A percentile compares a stretch with the other conserved stretches of the same genome.
These are phyloP conservation scores for Alternaria dauci DNA, from an alignment of 2,329 filamentous ascomycete species.

Conservation along the genomic window DNA sequence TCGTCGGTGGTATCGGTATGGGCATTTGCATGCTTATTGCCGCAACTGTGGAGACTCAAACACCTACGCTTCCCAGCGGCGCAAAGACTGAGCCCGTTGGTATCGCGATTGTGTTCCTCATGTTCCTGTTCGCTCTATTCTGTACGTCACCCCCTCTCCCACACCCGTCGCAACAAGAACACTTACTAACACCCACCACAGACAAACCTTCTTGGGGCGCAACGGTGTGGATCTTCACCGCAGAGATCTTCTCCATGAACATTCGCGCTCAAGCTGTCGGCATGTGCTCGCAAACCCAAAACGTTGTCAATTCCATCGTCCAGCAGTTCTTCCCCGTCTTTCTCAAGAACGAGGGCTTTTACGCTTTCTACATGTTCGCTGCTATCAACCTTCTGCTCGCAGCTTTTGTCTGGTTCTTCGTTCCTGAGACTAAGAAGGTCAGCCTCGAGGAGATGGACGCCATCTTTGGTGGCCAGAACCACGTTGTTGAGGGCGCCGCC, in stretches of 20 bases:
- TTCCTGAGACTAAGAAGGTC: conserved; percentile 57
- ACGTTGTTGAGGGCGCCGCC: conserved; percentile 63
- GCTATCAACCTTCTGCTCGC: conserved; percentile 56
- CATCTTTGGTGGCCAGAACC: conserved; percentile 65
- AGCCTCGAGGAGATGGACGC: conserved; percentile 65
- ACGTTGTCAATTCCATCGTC: conserved; percentile 72
- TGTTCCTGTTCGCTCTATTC: conserved; percentile 72
- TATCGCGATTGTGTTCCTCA: conserved; percentile 72
- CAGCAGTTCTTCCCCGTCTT: conserved; percentile 76
- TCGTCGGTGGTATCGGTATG: conserved; percentile 74
- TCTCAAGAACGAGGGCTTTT: conserved; percentile 66
- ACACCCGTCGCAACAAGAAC: not conserved
- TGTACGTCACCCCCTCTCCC: conserved; percentile 51
- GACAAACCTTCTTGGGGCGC: conserved; percentile 75
- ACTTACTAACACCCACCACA: conserved; percentile 39
- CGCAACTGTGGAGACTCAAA: conserved; percentile 64
- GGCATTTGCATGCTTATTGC: conserved; percentile 75
- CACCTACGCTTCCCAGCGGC: conserved; percentile 60
- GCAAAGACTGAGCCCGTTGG: conserved; percentile 68
- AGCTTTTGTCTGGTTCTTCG: conserved; percentile 53
- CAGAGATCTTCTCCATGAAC: conserved; percentile 75
- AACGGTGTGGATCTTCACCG: conserved; percentile 75
- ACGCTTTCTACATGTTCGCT: conserved; percentile 65
- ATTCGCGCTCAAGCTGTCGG: conserved; percentile 75
- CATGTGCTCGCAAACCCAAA: conserved; percentile 66